These are phyloP conservation scores for Jatropha multifida DNA, from an alignment of 441 rosid genomes.

Conservation along the genomic window DNA sequence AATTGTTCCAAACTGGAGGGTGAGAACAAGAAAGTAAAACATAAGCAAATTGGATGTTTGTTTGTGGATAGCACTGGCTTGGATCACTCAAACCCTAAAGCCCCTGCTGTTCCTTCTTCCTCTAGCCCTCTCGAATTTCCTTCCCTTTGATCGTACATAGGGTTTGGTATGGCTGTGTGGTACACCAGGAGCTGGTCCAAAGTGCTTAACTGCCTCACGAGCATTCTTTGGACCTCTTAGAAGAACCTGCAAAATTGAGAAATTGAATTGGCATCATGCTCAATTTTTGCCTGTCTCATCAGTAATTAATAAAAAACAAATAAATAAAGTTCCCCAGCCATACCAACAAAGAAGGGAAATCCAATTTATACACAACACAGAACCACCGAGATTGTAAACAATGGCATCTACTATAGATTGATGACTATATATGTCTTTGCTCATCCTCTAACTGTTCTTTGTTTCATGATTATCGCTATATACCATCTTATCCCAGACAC, in stretches of 20 bases:
- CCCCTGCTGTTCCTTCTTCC: slow-evolving; percentile 76
- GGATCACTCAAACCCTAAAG: slow-evolving; percentile 47
- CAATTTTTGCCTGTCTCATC: neutral
- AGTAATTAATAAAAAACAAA: neutral
- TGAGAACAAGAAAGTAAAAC: neutral
- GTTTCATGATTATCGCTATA: neutral
- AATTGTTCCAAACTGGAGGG: neutral
- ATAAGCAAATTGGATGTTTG: neutral
- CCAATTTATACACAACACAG: neutral
- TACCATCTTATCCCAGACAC: too few relatives aligned
- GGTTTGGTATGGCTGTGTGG: slow-evolving; percentile 92
- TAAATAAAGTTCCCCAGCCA: neutral
- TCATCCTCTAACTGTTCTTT: neutral
- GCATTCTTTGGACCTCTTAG: slow-evolving; percentile 96
- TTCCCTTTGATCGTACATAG: slow-evolving; percentile 78
- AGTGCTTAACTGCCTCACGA: slow-evolving; percentile 96
- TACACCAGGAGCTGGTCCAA: slow-evolving; percentile 95
- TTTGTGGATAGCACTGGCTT: neutral
- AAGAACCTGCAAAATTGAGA: slow-evolving; percentile 52
- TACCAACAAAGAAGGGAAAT: neutral
- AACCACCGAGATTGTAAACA: neutral
- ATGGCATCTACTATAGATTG: neutral
- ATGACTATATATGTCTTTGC: neutral
- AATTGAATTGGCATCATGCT: neutral
- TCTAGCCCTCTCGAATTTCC: slow-evolving; percentile 92